phyloP scores from a whole-genome alignment of 2,329 filamentous ascomycete genomes.

The Colletotrichum truncatum region DNA sequence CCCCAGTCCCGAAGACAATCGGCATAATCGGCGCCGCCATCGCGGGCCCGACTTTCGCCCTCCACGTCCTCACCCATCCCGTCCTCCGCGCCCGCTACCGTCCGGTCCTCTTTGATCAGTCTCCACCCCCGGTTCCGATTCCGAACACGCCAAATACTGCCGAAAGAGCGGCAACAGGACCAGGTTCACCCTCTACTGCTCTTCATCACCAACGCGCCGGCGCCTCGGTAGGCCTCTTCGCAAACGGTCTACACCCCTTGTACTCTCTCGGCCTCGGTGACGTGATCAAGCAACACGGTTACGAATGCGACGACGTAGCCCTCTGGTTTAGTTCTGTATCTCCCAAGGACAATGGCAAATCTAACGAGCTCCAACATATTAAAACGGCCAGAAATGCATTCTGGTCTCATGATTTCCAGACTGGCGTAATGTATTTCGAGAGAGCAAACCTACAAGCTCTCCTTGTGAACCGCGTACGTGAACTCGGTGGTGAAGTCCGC shows the following conservation, averaged over 20 bases:
- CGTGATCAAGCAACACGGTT: conserved; percentile 12
- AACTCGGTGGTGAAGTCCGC: conserved; percentile 31
- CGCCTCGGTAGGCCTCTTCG: conserved; percentile 35
- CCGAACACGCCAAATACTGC: neutral
- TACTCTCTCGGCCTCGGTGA: conserved; percentile 31
- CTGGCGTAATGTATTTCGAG: conserved; percentile 34
- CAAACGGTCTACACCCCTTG: conserved; percentile 35
- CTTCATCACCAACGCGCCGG: conserved; percentile 28
- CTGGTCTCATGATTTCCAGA: conserved; percentile 33
- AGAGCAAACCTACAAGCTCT: conserved; percentile 31
- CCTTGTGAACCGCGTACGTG: conserved; percentile 28
- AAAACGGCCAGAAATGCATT: conserved; percentile 25
- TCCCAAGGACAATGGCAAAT: neutral
- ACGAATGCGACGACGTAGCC: conserved; percentile 8
- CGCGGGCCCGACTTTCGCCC: conserved; percentile 25
- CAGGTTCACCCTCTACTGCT: neutral
- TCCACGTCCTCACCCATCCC: conserved; percentile 33
- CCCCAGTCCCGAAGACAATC: conserved; percentile 12
- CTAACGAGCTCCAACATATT: neutral
- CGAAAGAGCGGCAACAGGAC: neutral
- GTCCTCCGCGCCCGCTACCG: conserved; percentile 18
- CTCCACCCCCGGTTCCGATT: neutral
- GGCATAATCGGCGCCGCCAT: conserved; percentile 29
- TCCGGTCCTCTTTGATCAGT: conserved; percentile 23
- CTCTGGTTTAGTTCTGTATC: conserved; percentile 3